These are phyloP conservation scores for Acacia acuminata DNA, from an alignment of 306 rosid species.

Conservation along the genomic window DNA sequence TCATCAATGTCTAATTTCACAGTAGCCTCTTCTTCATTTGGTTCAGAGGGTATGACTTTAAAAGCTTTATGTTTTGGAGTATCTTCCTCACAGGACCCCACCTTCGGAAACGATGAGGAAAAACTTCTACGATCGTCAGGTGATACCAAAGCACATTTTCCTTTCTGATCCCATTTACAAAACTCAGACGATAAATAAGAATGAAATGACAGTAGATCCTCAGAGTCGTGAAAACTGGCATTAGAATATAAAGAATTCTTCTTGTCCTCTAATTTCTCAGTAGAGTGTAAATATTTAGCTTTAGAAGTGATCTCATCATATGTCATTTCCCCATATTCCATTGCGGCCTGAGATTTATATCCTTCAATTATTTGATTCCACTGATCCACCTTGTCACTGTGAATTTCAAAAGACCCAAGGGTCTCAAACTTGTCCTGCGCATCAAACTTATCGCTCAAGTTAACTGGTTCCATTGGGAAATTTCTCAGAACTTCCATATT, in stretches of 20 bases:
- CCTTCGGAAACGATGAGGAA: slow-evolving; percentile 11
- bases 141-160: slow-evolving; percentile 40
- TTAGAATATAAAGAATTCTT: slow-evolving; percentile 30
- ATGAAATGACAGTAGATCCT: slow-evolving; percentile 30
- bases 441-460: slow-evolving; percentile 38
- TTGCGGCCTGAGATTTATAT: slow-evolving; percentile 28
- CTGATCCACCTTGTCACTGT: slow-evolving; percentile 15
- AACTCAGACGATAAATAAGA: slow-evolving; percentile 32
- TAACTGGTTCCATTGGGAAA: slow-evolving; percentile 36
- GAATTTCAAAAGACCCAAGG: slow-evolving; percentile 20
- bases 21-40: slow-evolving; percentile 14
- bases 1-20: slow-evolving; percentile 30
- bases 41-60: slow-evolving; percentile 3
- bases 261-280: slow-evolving; percentile 35
- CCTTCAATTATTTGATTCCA: slow-evolving; percentile 29
- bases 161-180: slow-evolving; percentile 59
- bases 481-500: slow-evolving; percentile 31
- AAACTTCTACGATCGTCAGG: slow-evolving; percentile 8
- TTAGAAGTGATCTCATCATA: slow-evolving; percentile 19
- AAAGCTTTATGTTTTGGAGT: slow-evolving; percentile 21
- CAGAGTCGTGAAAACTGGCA: slow-evolving; percentile 29
- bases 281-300: slow-evolving; percentile 24
- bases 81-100: too few relatives aligned
- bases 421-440: slow-evolving; percentile 25
- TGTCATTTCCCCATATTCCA: slow-evolving; percentile 21